Percentiles rank a stretch among this genome's conserved stretches.
These are phyloP conservation scores for Chytriomyces confervae DNA, from an alignment of 192 early-diverging fungal species.

Conservation along the genomic window DNA sequence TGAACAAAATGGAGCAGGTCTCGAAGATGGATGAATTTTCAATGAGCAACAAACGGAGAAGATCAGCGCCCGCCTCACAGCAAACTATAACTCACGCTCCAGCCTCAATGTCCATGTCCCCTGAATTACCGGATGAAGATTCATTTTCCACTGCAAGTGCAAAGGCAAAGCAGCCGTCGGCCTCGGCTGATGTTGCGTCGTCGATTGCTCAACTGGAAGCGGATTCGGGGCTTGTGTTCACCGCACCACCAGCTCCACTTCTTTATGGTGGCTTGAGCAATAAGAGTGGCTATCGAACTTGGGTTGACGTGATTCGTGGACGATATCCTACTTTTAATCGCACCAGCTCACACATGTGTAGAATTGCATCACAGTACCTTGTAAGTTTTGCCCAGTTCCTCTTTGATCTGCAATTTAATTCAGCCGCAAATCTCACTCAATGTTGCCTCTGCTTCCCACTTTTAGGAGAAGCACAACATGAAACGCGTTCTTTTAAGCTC, in stretches of 20 bases:
- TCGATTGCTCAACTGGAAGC: no score
- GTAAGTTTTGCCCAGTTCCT: not conserved
- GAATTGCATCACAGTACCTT: not conserved
- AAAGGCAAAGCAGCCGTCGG: no score
- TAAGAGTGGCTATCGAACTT: not conserved
- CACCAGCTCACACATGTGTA: conserved; percentile 4
- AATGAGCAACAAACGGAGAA: conserved; percentile 2
- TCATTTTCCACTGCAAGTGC: no score
- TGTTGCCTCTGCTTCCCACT: not conserved
- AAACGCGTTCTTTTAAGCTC: not conserved
- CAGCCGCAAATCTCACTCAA: not conserved
- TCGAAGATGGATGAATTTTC: conserved; percentile 12
- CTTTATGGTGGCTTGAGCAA: not conserved
- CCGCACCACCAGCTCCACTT: not conserved
- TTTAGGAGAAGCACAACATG: not conserved
- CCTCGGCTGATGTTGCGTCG: no score
- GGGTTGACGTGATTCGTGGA: not conserved
- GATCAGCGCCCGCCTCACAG: not conserved
- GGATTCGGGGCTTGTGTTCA: no score
- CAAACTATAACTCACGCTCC: not conserved
- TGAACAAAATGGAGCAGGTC: conserved; percentile 15
- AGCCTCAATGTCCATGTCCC: not conserved
- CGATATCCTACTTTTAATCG: not conserved
- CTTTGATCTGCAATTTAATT: not conserved
- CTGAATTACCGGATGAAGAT: no score